These are phyloP conservation scores for Leccinum boreale DNA, from an alignment of 768 basidiomycete genomes.

Conservation along the genomic window DNA sequence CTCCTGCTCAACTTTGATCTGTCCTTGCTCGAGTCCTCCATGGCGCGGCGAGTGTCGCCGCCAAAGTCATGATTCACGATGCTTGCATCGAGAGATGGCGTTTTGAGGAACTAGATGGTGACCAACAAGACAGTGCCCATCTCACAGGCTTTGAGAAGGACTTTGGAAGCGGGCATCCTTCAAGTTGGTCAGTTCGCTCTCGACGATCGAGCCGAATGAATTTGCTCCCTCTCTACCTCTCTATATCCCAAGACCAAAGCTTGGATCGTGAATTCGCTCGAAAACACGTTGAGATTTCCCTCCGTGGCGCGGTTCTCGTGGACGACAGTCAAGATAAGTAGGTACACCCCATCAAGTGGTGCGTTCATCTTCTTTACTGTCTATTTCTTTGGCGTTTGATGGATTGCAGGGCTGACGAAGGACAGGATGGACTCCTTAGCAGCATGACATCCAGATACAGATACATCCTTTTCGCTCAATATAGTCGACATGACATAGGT, in stretches of 20 bases:
- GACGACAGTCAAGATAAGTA: constrained; percentile 89
- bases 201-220: background rate
- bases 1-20: no score
- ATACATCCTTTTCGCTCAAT: background rate
- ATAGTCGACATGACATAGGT: background rate
- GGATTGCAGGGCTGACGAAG: constrained; percentile 73
- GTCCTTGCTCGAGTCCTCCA: no score
- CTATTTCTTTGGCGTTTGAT: background rate
- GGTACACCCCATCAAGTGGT: constrained; percentile 84
- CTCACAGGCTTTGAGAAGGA: constrained; percentile 31
- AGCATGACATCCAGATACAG: background rate
- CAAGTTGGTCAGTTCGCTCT: constrained; percentile 45
- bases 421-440: constrained; percentile 56
- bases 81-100: constrained; percentile 84
- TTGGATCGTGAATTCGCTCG: constrained; percentile 73
- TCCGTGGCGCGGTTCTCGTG: constrained; percentile 91
- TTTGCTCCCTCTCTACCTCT: no score
- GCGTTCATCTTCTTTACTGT: background rate
- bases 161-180: constrained; percentile 88
- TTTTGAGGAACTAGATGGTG: constrained; percentile 57
- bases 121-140: constrained; percentile 1
- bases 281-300: constrained; percentile 91
- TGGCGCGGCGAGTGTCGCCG: constrained; percentile 97
- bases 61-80: constrained; percentile 88
- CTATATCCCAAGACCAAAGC: constrained; percentile 91